A percentile compares a stretch with the other conserved stretches of the same genome.
phyloP scores from a whole-genome alignment of 2,329 filamentous ascomycete genomes.

The Botrytis byssoidea region DNA sequence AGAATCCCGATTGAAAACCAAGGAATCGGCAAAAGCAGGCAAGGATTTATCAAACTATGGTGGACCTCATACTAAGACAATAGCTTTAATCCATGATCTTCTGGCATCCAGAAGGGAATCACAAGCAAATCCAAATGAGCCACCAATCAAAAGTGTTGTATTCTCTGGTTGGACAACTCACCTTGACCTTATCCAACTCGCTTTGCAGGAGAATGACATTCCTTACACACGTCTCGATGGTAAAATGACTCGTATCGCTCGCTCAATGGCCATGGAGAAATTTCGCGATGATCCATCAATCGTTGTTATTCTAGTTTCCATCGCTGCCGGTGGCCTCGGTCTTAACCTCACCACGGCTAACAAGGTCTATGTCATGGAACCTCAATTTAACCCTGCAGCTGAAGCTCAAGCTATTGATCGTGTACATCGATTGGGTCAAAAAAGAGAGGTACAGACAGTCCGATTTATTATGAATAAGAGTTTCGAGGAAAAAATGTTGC shows the following conservation, averaged over 20 bases:
- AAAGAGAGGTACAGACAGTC: constrained; percentile 79
- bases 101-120: constrained; percentile 62
- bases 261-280: constrained; percentile 70
- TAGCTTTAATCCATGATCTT: constrained; percentile 74
- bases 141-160: constrained; percentile 86
- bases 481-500: constrained; percentile 92
- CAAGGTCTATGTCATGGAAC: constrained; percentile 95
- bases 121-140: constrained; percentile 52
- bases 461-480: constrained; percentile 87
- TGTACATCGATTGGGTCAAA: constrained; percentile 88
- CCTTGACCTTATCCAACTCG: constrained; percentile 85
- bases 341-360: constrained; percentile 86
- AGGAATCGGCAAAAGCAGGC: constrained; percentile 47
- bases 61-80: constrained; percentile 90
- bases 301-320: constrained; percentile 84
- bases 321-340: constrained; percentile 86
- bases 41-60: constrained; percentile 67
- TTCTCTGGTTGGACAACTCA: constrained; percentile 97
- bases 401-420: constrained; percentile 94
- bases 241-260: constrained; percentile 74
- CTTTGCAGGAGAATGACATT: constrained; percentile 66
- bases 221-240: constrained; percentile 82
- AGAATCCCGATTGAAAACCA: constrained; percentile 31
- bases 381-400: constrained; percentile 93
- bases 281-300: constrained; percentile 73